A percentile compares a stretch with the other conserved stretches of the same genome.
Evolutionary conservation across 495 filamentous ascomycete species (phyloP).

Genomic region (Staphylotrichum longicolle): DNA sequence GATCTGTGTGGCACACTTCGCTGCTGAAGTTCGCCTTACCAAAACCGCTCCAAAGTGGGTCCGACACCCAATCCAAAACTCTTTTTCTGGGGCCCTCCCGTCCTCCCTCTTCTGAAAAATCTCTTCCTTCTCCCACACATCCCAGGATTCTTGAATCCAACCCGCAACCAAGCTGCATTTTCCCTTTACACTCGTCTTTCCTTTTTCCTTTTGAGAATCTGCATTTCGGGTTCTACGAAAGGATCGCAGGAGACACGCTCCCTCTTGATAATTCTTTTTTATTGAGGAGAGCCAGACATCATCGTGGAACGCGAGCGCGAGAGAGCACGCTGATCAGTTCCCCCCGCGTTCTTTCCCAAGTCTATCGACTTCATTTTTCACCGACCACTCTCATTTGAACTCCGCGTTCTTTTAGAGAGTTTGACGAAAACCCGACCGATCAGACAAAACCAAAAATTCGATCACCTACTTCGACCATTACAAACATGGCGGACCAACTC

Average conservation of each 20-base stretch:
- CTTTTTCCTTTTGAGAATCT: conserved; percentile 40
- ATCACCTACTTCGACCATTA: conserved; percentile 1
- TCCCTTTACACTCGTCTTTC: conserved; percentile 35
- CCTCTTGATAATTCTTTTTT: conserved; percentile 34
- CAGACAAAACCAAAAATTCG: not conserved
- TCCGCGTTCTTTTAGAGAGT: conserved; percentile 45
- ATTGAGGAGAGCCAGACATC: conserved; percentile 20
- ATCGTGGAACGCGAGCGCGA: conserved; percentile 16
- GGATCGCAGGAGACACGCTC: conserved; percentile 40
- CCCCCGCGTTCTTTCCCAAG: conserved; percentile 28
- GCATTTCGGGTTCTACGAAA: conserved; percentile 40
- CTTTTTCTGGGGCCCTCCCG: conserved; percentile 30
- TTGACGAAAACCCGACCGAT: conserved; percentile 20
- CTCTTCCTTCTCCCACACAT: conserved; percentile 23
- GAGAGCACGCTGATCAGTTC: conserved; percentile 27
- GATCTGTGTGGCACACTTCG: conserved; percentile 14
- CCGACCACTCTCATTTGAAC: conserved; percentile 36
- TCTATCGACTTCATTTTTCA: conserved; percentile 30
- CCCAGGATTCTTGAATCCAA: conserved; percentile 41
- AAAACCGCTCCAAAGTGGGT: conserved; percentile 33
- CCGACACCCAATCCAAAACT: conserved; percentile 35
- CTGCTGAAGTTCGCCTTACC: conserved; percentile 35
- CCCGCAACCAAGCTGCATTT: conserved; percentile 25
- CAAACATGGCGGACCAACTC: conserved; percentile 88
- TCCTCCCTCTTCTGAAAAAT: conserved; percentile 36